Base-by-base conservation (phyloP, 768 basidiomycete genomes). In the Amyloporia xantha region DNA sequence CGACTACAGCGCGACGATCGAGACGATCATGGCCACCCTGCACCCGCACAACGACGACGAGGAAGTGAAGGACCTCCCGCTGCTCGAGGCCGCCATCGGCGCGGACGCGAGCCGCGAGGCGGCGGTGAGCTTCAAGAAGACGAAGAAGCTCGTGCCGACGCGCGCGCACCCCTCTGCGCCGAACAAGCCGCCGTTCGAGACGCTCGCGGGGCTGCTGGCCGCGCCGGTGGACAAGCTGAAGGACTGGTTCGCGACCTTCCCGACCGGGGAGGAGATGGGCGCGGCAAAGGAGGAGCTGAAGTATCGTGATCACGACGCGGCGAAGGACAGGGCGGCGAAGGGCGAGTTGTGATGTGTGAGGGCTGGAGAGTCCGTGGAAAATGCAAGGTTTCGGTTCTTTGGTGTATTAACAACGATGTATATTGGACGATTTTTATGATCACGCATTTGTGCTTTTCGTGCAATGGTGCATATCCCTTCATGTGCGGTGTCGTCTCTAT, bases 91-190 rank as follows among this genome's bases (percentile, higher is more conserved):
- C 7, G 64, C 66, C 13, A 65, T 83, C 21, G 73, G 76, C 11
- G 53, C 60, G 4, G 69, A 75, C 1, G 70, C 63, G 2, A 75
- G 76, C 52, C 54, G 65, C 23, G 43, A 63, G n/a, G 76, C 78
- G 0, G 78, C 79, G 1, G 49, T 53, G 19, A 64, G 57, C 27
- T 84, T 83, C 65, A 69, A 62, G 53, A 62, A 69, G 45, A 82
- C 81, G 1, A 84, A 84, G 68, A 74, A 76, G 53, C 79, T 82
- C 51, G 79, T 70, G 4, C 82, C 81, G 0, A 82, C 82, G 7
- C 68, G 78, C 21, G 55, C 76, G 4, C 79, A 81, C 55, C 79
- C 78, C 0, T 57, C 54, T 11, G 71, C 73, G 0, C 81, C 81
- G 1, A 73, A 81, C 56, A 69, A 75, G 48, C 79, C 81, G 2